Percentiles rank a stretch among this genome's conserved stretches.
Evolutionary conservation across 805 yeast species (phyloP).

Genomic region (Candida palmyrensis): DNA sequence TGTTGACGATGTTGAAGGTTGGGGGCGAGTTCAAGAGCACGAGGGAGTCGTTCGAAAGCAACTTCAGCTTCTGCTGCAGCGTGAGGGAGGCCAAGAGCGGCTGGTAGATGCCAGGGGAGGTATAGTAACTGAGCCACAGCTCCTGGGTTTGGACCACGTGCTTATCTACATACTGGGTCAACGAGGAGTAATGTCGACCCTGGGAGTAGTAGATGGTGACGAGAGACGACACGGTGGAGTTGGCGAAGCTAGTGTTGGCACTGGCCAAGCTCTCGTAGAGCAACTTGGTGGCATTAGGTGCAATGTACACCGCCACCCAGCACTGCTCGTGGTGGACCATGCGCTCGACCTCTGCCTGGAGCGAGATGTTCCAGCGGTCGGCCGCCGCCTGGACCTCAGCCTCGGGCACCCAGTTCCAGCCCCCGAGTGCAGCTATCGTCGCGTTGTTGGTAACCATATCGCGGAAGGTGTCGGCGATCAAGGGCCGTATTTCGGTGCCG

Average conservation of each 20-base stretch:
- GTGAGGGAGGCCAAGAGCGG: conserved; percentile 11
- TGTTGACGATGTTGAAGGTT: conserved; percentile 15
- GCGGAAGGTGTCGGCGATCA: conserved; percentile 14
- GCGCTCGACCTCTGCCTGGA: conserved; percentile 13
- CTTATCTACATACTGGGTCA: conserved; percentile 23
- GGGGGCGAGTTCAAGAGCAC: conserved; percentile 18
- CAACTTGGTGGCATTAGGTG: conserved; percentile 20
- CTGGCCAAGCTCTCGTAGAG: conserved; percentile 14
- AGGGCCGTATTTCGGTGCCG: conserved; percentile 14
- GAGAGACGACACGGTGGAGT: conserved; percentile 9
- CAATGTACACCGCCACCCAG: conserved; percentile 26
- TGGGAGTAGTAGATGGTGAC: conserved; percentile 19
- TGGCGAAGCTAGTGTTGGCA: conserved; percentile 9
- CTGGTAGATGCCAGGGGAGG: conserved; percentile 14
- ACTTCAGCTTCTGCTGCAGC: conserved; percentile 8
- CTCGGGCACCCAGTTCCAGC: conserved; percentile 12
- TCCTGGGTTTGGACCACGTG: conserved; percentile 13
- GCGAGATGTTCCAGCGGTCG: conserved; percentile 12
- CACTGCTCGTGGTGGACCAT: conserved; percentile 23
- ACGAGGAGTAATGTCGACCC: conserved; percentile 26
- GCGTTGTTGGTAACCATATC: conserved; percentile 11
- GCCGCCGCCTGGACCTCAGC: conserved; percentile 12
- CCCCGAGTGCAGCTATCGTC: conserved; percentile 11
- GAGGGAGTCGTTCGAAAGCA: conserved; percentile 12
- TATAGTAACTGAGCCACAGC: conserved; percentile 19